These are phyloP conservation scores for Quercus bicolor DNA, from an alignment of 306 rosid species.

Conservation along the genomic window DNA sequence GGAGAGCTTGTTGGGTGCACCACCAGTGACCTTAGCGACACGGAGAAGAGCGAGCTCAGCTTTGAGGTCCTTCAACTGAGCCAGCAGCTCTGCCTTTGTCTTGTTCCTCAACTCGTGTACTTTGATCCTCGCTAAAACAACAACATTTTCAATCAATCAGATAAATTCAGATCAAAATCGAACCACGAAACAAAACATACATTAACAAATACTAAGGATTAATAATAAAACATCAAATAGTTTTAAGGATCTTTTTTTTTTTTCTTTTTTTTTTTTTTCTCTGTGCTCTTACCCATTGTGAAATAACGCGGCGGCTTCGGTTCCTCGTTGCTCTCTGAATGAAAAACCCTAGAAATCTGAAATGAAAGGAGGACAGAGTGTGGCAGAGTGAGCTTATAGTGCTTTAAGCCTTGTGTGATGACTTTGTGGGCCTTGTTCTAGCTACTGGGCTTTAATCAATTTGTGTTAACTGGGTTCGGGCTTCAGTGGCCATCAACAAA, in stretches of 20 bases:
- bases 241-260: neutral
- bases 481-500: too few relatives aligned
- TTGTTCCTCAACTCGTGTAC: conserved; percentile 85
- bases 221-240: neutral
- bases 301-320: neutral
- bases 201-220: too few relatives aligned
- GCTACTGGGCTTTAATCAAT: too few relatives aligned
- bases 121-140: conserved; percentile 74
- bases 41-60: conserved; percentile 88
- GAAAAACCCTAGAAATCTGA: neutral
- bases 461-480: too few relatives aligned
- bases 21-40: conserved; percentile 93
- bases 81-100: conserved; percentile 56
- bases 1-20: conserved; percentile 95
- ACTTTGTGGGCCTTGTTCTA: too few relatives aligned
- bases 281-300: neutral
- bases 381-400: too few relatives aligned
- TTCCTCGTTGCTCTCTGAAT: neutral
- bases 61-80: conserved; percentile 82
- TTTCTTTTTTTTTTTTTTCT: neutral
- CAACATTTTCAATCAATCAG: neutral
- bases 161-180: neutral
- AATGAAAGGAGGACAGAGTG: too few relatives aligned
- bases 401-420: too few relatives aligned
- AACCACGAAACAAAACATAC: neutral